A percentile compares a stretch with the other conserved stretches of the same genome.
These are phyloP conservation scores for Sporothrix euskadiensis DNA, from an alignment of 2,329 filamentous ascomycete species.

Conservation along the genomic window DNA sequence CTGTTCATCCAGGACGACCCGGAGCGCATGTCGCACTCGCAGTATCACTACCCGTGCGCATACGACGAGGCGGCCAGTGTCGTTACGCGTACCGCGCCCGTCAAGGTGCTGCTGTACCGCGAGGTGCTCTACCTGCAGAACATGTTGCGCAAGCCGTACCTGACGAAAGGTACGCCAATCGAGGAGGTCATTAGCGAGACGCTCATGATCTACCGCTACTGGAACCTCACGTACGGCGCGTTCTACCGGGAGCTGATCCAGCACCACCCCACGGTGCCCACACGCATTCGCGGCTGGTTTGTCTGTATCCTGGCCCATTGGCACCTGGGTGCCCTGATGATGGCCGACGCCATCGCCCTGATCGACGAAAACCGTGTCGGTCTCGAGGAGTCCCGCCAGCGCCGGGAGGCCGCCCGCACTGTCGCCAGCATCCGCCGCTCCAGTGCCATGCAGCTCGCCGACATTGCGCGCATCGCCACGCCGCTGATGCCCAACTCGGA, in stretches of 20 bases:
- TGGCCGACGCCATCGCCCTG: slow-evolving; percentile 55
- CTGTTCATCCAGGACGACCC: slow-evolving; percentile 42
- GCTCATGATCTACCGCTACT: slow-evolving; percentile 55
- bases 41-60: slow-evolving; percentile 54
- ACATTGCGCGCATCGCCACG: slow-evolving; percentile 51
- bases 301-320: slow-evolving; percentile 59
- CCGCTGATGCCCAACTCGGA: slow-evolving; percentile 29
- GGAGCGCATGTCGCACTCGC: slow-evolving; percentile 31
- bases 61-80: slow-evolving; percentile 52
- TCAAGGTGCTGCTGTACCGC: slow-evolving; percentile 61
- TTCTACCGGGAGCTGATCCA: slow-evolving; percentile 55
- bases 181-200: slow-evolving; percentile 52
- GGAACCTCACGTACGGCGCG: slow-evolving; percentile 53
- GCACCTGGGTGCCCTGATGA: slow-evolving; percentile 56
- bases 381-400: slow-evolving; percentile 34
- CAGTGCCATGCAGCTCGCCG: slow-evolving; percentile 50
- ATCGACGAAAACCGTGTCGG: slow-evolving; percentile 47
- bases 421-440: slow-evolving; percentile 45
- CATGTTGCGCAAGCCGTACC: slow-evolving; percentile 46
- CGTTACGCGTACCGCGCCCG: slow-evolving; percentile 55
- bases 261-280: slow-evolving; percentile 51
- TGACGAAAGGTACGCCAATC: slow-evolving; percentile 40
- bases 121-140: slow-evolving; percentile 58
- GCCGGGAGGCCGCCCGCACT: slow-evolving; percentile 39
- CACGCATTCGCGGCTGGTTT: slow-evolving; percentile 61